phyloP scores from a whole-genome alignment of 148 eudicot genomes.

The Vaccinium darrowii region DNA sequence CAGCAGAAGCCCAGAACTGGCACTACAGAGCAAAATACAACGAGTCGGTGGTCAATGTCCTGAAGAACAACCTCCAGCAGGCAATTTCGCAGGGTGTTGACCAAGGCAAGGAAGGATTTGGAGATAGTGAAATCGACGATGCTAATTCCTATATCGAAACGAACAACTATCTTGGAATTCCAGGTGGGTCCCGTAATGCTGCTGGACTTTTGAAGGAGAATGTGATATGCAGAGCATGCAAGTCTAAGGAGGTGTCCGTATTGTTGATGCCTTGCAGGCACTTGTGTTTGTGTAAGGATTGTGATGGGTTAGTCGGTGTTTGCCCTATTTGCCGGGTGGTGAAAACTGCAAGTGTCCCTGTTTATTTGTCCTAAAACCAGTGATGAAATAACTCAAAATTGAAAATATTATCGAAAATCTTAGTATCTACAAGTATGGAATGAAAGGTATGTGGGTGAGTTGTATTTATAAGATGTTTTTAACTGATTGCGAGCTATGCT shows the following conservation, averaged over 20 bases:
- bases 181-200: slow-evolving; percentile 34
- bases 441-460: neutral
- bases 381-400: slow-evolving; percentile 6
- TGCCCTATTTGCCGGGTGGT: slow-evolving; percentile 20
- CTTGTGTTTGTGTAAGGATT: slow-evolving; percentile 23
- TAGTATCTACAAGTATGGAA: neutral
- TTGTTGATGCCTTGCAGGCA: slow-evolving; percentile 28
- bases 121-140: slow-evolving; percentile 78
- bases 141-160: slow-evolving; percentile 71
- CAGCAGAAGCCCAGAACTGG: slow-evolving; percentile 79
- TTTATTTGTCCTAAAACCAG: slow-evolving; percentile 13
- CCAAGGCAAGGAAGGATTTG: slow-evolving; percentile 76
- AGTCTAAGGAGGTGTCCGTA: slow-evolving; percentile 19
- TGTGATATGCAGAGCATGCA: slow-evolving; percentile 31
- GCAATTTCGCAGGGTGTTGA: slow-evolving; percentile 62
- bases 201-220: slow-evolving; percentile 22
- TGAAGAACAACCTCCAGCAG: slow-evolving; percentile 73
- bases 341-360: slow-evolving; percentile 24
- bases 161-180: slow-evolving; percentile 35
- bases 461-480: neutral
- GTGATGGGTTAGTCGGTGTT: slow-evolving; percentile 20
- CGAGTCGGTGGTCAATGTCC: slow-evolving; percentile 64
- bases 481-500: neutral
- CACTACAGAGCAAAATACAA: slow-evolving; percentile 82
- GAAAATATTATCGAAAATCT: neutral